phyloP scores from a whole-genome alignment of 2,329 filamentous ascomycete genomes.

The Epichloe bromicola region DNA sequence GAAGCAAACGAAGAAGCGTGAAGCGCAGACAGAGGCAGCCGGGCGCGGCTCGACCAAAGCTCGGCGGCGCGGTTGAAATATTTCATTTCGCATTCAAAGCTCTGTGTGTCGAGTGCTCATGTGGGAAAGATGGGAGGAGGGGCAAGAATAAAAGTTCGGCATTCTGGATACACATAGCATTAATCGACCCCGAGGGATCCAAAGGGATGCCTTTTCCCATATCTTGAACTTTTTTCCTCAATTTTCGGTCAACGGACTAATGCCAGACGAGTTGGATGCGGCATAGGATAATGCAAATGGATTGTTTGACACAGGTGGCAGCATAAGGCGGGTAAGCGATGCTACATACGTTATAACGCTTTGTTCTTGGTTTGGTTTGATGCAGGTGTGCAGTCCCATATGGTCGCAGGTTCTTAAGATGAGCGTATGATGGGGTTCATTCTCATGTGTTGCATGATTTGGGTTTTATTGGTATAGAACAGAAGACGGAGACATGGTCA shows the following conservation, averaged over 20 bases:
- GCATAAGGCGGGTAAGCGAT: neutral
- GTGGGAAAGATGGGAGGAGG: neutral
- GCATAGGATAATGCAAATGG: neutral
- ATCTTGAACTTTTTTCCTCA: no score
- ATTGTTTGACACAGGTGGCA: neutral
- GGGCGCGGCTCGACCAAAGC: slow-evolving; percentile 18
- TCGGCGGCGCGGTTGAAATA: slow-evolving; percentile 13
- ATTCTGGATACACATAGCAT: neutral
- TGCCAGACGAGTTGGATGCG: neutral
- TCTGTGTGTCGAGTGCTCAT: neutral
- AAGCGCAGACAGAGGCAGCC: slow-evolving; percentile 22
- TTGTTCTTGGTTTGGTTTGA: neutral
- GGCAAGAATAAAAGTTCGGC: neutral
- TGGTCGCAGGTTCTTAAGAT: neutral
- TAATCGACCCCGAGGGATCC: no score
- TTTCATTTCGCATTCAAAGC: neutral
- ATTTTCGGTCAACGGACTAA: neutral
- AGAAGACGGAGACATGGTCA: neutral
- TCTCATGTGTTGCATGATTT: neutral
- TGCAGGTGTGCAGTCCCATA: neutral
- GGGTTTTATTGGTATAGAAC: neutral
- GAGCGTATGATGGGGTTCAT: neutral
- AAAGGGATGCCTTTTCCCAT: no score
- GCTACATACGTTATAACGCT: neutral
- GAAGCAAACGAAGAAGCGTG: slow-evolving; percentile 40